Conservation (phyloP, 169 alveolate genomes). For the Cryptosporidium sp. region DNA sequence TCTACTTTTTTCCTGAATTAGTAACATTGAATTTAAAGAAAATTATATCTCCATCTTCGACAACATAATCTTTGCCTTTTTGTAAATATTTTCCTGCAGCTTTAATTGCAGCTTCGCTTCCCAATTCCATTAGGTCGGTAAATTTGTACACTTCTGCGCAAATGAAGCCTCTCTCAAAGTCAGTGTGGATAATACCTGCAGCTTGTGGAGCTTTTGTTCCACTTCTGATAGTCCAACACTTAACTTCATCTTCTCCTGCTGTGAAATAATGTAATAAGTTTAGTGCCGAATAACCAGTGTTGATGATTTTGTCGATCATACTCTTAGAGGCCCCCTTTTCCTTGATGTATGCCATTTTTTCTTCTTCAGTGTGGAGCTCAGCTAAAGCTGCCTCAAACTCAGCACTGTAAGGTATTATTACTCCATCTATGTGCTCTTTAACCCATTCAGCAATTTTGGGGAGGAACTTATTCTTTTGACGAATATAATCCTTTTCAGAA, state of each 20-base stretch:
- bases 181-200: slow-evolving; percentile 90
- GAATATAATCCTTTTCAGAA: slow-evolving; percentile 93
- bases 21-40: slow-evolving; percentile 98
- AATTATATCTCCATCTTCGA: slow-evolving; percentile 97
- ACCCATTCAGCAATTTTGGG: slow-evolving; percentile 97
- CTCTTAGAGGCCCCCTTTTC: slow-evolving; percentile 87
- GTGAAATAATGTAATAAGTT: slow-evolving; percentile 98
- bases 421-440: slow-evolving; percentile 95
- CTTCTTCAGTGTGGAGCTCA: slow-evolving; percentile 90
- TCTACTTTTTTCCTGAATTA: slow-evolving; percentile 88
- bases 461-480: slow-evolving; percentile 97
- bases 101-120: slow-evolving; percentile 91
- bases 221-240: slow-evolving; percentile 98
- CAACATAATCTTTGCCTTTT: slow-evolving; percentile 96
- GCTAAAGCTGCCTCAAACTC: slow-evolving; percentile 93
- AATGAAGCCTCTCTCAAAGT: slow-evolving; percentile 98
- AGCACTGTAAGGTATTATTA: slow-evolving; percentile 98
- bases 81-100: slow-evolving; percentile 93
- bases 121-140: slow-evolving; percentile 88
- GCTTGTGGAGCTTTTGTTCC: slow-evolving; percentile 89
- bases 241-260: slow-evolving; percentile 99
- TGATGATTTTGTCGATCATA: slow-evolving; percentile 94
- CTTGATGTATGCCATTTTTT: slow-evolving; percentile 84
- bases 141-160: slow-evolving; percentile 96
- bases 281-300: slow-evolving; percentile 95